Evolutionary conservation across 2,329 filamentous ascomycete genomes (phyloP).

Genomic region (Hymenoscyphus fructigenus): DNA sequence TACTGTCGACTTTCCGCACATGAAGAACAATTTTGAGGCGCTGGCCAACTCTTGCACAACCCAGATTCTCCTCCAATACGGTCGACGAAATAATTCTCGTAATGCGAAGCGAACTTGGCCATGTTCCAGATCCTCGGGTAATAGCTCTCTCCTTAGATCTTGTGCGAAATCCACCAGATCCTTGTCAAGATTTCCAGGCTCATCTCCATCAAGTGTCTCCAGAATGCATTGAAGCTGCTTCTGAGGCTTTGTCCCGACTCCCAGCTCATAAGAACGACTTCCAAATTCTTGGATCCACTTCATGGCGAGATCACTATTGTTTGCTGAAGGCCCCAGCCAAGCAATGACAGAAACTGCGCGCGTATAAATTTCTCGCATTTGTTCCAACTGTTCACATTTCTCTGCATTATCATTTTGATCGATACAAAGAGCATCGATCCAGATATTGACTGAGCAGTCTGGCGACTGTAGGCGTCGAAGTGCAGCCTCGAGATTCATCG

Average conservation of each 20-base stretch:
- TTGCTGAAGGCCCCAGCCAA: conserved; percentile 29
- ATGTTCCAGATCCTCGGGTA: too few species aligned
- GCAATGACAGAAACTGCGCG: conserved; percentile 22
- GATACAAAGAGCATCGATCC: conserved; percentile 33
- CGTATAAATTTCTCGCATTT: conserved; percentile 32
- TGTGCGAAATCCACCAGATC: background rate
- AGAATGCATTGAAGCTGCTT: too few species aligned
- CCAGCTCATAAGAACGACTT: background rate
- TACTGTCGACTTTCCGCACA: too few species aligned
- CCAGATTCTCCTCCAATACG: too few species aligned
- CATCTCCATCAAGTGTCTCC: background rate
- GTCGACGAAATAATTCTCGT: too few species aligned
- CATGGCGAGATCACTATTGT: conserved; percentile 4
- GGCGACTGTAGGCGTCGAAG: conserved; percentile 6
- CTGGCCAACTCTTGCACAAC: too few species aligned
- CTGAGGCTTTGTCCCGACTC: background rate
- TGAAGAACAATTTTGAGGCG: too few species aligned
- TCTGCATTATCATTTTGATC: conserved; percentile 27
- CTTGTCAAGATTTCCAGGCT: background rate
- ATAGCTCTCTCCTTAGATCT: too few species aligned
- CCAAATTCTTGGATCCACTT: background rate
- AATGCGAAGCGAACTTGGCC: too few species aligned
- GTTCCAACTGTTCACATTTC: conserved; percentile 24
- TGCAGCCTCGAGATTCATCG: conserved; percentile 10
- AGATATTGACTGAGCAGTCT: conserved; percentile 13